These are phyloP conservation scores for Exophiala aquamarina DNA, from an alignment of 2,329 filamentous ascomycete species.

Conservation along the genomic window DNA sequence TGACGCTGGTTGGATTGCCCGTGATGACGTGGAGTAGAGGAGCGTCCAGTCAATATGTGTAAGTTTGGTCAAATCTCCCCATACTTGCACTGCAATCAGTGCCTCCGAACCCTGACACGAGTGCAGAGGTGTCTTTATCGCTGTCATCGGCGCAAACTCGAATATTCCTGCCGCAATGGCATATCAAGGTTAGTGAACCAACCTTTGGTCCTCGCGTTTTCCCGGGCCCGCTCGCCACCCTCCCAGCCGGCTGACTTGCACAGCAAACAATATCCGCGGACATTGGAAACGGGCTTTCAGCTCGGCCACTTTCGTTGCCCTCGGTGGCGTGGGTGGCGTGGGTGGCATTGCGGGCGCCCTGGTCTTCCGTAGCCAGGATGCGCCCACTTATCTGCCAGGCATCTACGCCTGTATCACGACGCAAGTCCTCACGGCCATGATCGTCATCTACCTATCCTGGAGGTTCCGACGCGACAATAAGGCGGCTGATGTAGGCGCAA, in stretches of 20 bases:
- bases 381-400: constrained; percentile 34
- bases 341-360: constrained; percentile 73
- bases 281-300: background rate
- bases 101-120: too few relatives aligned
- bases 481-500: constrained; percentile 46
- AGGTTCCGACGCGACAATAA: constrained; percentile 56
- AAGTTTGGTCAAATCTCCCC: background rate
- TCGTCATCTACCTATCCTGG: constrained; percentile 52
- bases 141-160: background rate
- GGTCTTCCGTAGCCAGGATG: constrained; percentile 59
- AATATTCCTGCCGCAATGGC: background rate
- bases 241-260: too few relatives aligned
- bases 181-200: background rate
- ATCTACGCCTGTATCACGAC: constrained; percentile 37
- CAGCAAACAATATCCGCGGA: background rate
- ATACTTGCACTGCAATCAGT: too few relatives aligned
- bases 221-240: too few relatives aligned
- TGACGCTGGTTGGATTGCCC: constrained; percentile 37
- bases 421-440: constrained; percentile 57
- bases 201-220: too few relatives aligned
- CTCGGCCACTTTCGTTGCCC: background rate
- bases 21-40: constrained; percentile 50
- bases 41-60: background rate
- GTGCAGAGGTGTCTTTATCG: background rate
- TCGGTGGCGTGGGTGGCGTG: constrained; percentile 61